Evolutionary conservation across 495 filamentous ascomycete genomes (phyloP), one percentile per base, ranked within the genome.

Genomic region (Opeltia flavorubescens): DNA sequence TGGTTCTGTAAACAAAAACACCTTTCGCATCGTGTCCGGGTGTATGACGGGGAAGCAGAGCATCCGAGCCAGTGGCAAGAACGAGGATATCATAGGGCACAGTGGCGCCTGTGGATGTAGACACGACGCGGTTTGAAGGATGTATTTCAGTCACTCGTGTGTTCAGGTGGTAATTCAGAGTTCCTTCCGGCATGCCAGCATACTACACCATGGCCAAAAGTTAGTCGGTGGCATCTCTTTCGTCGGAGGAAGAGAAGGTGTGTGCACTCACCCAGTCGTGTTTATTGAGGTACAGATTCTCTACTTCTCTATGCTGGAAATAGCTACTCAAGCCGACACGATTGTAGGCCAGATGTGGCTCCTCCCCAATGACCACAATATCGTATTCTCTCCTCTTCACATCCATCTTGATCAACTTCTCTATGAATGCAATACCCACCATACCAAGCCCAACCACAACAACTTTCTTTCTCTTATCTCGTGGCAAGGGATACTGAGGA

Each of bases 341-440:
- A 57, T 96, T 96, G 63, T 96, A 96, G 2, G 89, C 89, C 50
- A 95, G 65, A 65, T 96, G 83, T 1, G 82, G 66, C 59, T 96
- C 89, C 57, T 96, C 89, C 57, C 89, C 89, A 59, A 96, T 84
- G 28, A 95, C 89, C 7, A 89, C 68, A 38, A 96, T 77, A 57
- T 93, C 79, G 60, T 85, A 95, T 62, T 86, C 80, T 27, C 80
- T 71, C 49, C 76, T 61, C 52, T 83, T 78, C 0, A 76, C 76
- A 59, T 95, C 89, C 35, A 84, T 77, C 54, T 94, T 95, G 57
- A 95, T 72, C 25, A 95, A 60, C 63, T 95, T 95, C 62, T 96
- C 89, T 50, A 95, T 94, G 61, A 95, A 89, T 38, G 85, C 79
- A 46, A 95, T 84, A 20, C 87, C 89, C 33, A 96, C 89, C 89